Base-by-base conservation (phyloP, 768 basidiomycete species). In the Tylopilus subfusipes region DNA sequence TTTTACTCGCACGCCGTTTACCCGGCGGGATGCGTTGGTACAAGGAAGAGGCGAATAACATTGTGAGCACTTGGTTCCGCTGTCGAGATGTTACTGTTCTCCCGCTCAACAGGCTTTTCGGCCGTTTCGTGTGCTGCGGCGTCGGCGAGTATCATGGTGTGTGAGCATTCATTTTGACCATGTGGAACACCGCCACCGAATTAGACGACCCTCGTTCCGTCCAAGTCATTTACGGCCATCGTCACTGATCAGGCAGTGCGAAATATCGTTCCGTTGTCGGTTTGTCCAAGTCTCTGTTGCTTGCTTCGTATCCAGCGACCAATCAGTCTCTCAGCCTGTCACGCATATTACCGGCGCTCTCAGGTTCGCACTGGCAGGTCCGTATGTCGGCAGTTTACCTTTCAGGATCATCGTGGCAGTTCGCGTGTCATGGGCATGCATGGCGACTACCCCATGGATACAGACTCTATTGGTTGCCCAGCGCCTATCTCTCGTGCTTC, bases 221-320 rank as follows among this genome's bases (percentile, higher is more conserved):
- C 34, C 31, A 33, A 38, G 36, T 38, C n/a, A n/a, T n/a, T n/a
- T 21, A 42, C 52, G 19, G 25, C 21, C 51, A 25, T 48, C 53
- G 25, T 12, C 38, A 51, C 31, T 43, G 42, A 7, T 27, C 10
- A 38, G 49, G 48, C 48, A 5, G 33, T 56, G 46, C 51, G 47
- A 47, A 40, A 40, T 33, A 13, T 42, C 49, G 62, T 48, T 43
- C 42, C 42, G 57, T 42, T 56, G 61, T 57, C 46, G 42, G 42
- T 33, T 42, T 51, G 62, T 13, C 48, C 39, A 27, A 24, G 39
- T 58, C 31, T 22, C 30, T 27, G 24, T 55, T 53, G 46, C 24
- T 19, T 8, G 8, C 4, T 34, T 53, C 38, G 58, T 44, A 49
- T 48, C 40, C 47, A 46, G 24, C 52, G 33, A 16, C 16, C n/a